These are phyloP conservation scores for Serendipita sp. DNA, from an alignment of 768 basidiomycete genomes.

Conservation along the genomic window DNA sequence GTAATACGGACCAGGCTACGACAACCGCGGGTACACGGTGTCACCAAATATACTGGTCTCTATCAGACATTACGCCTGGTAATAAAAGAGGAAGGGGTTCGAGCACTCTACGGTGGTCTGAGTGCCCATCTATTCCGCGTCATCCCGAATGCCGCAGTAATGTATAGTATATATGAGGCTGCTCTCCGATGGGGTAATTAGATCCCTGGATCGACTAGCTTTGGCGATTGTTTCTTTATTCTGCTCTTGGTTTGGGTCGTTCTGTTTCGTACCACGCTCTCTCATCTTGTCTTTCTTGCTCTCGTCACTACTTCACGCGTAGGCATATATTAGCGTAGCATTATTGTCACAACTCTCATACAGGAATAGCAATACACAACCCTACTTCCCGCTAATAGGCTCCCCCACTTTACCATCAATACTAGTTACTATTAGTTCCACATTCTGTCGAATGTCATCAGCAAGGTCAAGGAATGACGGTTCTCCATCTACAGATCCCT, in stretches of 20 bases:
- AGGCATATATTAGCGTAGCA: neutral
- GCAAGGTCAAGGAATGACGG: constrained; percentile 5
- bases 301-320: neutral
- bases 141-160: constrained; percentile 91
- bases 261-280: neutral
- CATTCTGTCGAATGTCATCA: neutral
- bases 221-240: neutral
- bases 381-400: neutral
- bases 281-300: neutral
- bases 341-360: no score
- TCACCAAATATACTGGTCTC: constrained; percentile 73
- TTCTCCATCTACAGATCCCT: constrained; percentile 5
- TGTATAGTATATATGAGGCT: constrained; percentile 92
- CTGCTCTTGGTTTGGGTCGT: neutral
- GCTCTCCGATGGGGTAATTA: constrained; percentile 39
- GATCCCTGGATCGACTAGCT: neutral
- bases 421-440: neutral
- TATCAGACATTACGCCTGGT: constrained; percentile 71
- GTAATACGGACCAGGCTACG: constrained; percentile 78
- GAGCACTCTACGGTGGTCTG: constrained; percentile 78
- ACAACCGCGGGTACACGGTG: constrained; percentile 67
- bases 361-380: no score
- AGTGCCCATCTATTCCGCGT: constrained; percentile 92
- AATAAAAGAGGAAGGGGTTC: constrained; percentile 76
- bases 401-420: neutral